phyloP scores from a whole-genome alignment of 495 filamentous ascomycete species.

The Podospora anserina region DNA sequence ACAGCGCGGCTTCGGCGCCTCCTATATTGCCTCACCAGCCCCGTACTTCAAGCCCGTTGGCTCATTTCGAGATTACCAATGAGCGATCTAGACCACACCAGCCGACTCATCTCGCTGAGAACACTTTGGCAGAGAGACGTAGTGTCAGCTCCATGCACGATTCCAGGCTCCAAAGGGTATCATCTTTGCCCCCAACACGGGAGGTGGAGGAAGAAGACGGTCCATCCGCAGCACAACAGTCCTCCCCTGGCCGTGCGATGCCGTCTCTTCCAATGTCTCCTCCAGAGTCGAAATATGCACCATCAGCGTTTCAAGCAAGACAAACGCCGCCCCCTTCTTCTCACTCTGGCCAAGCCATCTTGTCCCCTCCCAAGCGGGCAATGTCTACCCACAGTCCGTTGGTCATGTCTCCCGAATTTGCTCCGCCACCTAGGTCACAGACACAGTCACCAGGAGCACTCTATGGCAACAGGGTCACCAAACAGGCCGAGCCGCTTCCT shows the following conservation, averaged over 20 bases:
- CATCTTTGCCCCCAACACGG: constrained; percentile 50
- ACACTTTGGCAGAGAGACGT: constrained; percentile 39
- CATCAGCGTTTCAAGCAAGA: constrained; percentile 22
- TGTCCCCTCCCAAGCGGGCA: constrained; percentile 56
- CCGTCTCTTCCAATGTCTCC: constrained; percentile 26
- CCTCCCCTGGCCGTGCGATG: constrained; percentile 14
- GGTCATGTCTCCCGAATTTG: constrained; percentile 40
- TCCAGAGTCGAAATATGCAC: constrained; percentile 33
- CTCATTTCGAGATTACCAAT: constrained; percentile 56
- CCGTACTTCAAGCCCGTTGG: constrained; percentile 80
- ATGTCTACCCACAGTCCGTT: constrained; percentile 45
- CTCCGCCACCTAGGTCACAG: constrained; percentile 69
- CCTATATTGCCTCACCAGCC: constrained; percentile 69
- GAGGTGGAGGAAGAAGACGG: constrained; percentile 53
- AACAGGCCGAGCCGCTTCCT: constrained; percentile 53
- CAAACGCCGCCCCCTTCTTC: constrained; percentile 47
- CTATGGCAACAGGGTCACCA: constrained; percentile 47
- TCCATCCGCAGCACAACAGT: constrained; percentile 25
- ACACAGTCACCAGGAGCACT: constrained; percentile 78
- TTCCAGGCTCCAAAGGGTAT: constrained; percentile 41
- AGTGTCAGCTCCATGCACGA: constrained; percentile 49
- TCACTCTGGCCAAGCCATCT: constrained; percentile 28
- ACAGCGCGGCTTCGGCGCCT: constrained; percentile 36
- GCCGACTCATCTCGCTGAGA: constrained; percentile 28
- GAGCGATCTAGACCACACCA: constrained; percentile 38